Conservation (phyloP, 371 early-diverging fungal species). For the Nosema bombycis region DNA sequence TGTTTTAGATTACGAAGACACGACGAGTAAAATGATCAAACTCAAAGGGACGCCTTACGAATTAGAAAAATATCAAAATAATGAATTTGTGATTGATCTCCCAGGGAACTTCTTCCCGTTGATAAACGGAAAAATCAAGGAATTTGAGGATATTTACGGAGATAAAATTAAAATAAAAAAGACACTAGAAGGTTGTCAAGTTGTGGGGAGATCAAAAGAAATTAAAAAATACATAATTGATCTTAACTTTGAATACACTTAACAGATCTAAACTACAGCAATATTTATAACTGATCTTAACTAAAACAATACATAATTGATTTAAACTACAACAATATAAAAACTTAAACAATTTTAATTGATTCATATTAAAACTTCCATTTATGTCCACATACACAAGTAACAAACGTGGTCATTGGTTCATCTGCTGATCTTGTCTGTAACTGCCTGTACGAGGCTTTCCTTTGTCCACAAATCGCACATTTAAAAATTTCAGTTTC, state of each 20-base stretch:
- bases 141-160: no score
- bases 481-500: slow-evolving; percentile 66
- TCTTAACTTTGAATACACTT: no score
- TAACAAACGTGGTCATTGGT: slow-evolving; percentile 66
- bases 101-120: not conserved
- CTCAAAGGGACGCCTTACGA: not conserved
- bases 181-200: no score
- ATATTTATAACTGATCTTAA: no score
- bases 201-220: no score
- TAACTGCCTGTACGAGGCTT: slow-evolving; percentile 65
- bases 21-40: slow-evolving; percentile 1
- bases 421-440: slow-evolving; percentile 67
- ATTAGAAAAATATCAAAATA: slow-evolving; percentile 1
- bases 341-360: no score
- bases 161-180: no score
- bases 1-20: slow-evolving; percentile 1
- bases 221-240: no score
- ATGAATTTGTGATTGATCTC: not conserved
- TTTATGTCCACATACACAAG: slow-evolving; percentile 64
- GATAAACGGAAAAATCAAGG: not conserved
- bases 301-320: no score
- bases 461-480: slow-evolving; percentile 64
- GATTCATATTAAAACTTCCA: slow-evolving; percentile 66
- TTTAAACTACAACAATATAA: no score
- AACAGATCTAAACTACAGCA: no score